Evolutionary conservation across 1,284 basidiomycete species (phyloP).

Genomic region (Irpex sp.): DNA sequence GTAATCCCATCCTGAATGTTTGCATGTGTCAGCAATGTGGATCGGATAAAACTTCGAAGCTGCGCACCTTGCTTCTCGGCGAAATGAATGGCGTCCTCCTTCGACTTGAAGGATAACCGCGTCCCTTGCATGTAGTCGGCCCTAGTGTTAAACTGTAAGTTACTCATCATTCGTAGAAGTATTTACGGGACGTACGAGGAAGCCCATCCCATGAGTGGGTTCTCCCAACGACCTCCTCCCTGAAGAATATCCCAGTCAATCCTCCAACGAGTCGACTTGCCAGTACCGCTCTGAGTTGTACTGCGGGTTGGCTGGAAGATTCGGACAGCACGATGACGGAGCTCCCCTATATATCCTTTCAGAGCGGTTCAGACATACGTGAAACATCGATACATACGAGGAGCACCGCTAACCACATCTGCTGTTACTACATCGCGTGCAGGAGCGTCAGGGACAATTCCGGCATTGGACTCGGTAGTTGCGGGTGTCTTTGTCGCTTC

Average conservation of each 20-base stretch:
- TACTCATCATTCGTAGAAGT: conserved; percentile 11
- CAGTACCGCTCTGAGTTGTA: conserved; percentile 91
- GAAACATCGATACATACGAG: conserved; percentile 41
- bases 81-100: conserved; percentile 93
- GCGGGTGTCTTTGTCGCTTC: conserved; percentile 19
- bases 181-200: conserved; percentile 57
- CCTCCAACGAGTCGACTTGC: conserved; percentile 86
- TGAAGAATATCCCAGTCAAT: conserved; percentile 92
- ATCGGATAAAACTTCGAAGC: not conserved
- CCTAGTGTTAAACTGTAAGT: conserved; percentile 33
- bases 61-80: conserved; percentile 82
- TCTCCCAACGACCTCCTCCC: conserved; percentile 94
- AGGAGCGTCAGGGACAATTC: conserved; percentile 27
- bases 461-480: conserved; percentile 30
- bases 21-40: not conserved
- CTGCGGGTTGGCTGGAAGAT: conserved; percentile 94
- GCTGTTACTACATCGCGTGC: conserved; percentile 60
- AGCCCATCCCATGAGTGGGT: conserved; percentile 98
- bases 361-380: not conserved
- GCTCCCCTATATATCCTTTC: conserved; percentile 50
- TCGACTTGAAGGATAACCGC: conserved; percentile 79
- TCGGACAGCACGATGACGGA: conserved; percentile 83
- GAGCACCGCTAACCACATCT: conserved; percentile 75
- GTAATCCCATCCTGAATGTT: conserved; percentile 66
- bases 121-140: conserved; percentile 98